Evolutionary conservation across 148 eudicot species (phyloP), one percentile per base, ranked within the genome.

Genomic region (Fallopia convolvulus): DNA sequence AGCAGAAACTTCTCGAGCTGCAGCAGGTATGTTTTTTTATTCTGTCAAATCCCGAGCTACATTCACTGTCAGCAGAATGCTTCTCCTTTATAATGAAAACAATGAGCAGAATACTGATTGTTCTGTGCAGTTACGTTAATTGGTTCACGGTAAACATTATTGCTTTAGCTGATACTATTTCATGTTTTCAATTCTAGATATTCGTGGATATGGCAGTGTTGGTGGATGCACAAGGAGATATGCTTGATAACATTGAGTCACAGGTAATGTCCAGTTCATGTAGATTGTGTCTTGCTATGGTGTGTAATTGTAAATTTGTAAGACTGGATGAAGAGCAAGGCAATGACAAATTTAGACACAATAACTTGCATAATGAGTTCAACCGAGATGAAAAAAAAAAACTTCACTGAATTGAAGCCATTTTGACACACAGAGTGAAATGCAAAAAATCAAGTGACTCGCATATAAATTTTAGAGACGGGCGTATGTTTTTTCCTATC

Each of bases 161-260:
- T 61, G 68, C 39, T 9, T 5, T 21, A 13, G 33, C 66, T 8
- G 8, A 23, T 61, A 10, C 8, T 30, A 26, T 6, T 26, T 11
- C 30, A 56, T 20, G 61, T 63, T 63, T 74, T 74, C 77, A 46
- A 21, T 3, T 87, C 81, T 89, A 95, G 97, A 91, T 91, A 81
- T 95, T 92, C 78, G 50, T 88, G 63, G 99, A 95, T 86, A 89
- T 95, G 94, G 97, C 99, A 20, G 97, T 95, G 36, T 74, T 95
- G 83, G 92, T 92, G 23, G 97, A 95, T 53, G 93, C 94, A 53
- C 99, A 95, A 83, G 99, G 97, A 73, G 99, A 95, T 80, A 80
- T 91, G 89, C 94, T 92, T 6, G 88, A 95, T 85, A 92, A 95
- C 83, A 95, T 95, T 48, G 99, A 91, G 70, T 87, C 92, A 74